phyloP scores from a whole-genome alignment of 352 stramenopile species.

The Phytophthora foliorum region DNA sequence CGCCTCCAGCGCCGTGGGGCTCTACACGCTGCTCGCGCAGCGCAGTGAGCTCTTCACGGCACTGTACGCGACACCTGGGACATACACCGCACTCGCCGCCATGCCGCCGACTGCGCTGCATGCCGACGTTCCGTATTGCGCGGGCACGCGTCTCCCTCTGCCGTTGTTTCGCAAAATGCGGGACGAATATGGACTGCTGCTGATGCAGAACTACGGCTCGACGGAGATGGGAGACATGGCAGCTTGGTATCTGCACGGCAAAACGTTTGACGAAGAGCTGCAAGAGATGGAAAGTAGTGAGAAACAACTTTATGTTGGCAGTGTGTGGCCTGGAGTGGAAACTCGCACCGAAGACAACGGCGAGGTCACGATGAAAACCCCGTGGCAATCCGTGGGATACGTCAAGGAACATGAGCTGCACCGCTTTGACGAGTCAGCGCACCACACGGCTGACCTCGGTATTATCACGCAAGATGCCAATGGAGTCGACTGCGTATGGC shows the following conservation, averaged over 20 bases:
- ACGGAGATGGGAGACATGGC: conserved; percentile 88
- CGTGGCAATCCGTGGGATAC: conserved; percentile 86
- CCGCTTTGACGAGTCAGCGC: conserved; percentile 44
- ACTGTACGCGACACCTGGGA: conserved; percentile 85
- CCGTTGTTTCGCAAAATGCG: conserved; percentile 65
- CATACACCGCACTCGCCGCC: conserved; percentile 74
- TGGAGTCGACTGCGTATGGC: conserved; percentile 62
- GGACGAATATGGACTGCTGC: conserved; percentile 61
- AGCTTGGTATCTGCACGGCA: conserved; percentile 66
- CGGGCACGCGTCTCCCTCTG: conserved; percentile 65
- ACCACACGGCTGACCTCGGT: conserved; percentile 74
- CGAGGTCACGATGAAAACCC: conserved; percentile 81
- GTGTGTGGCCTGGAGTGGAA: conserved; percentile 75
- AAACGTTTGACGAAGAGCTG: conserved; percentile 49
- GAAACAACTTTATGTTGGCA: conserved; percentile 69
- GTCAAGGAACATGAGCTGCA: conserved; percentile 60
- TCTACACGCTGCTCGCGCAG: conserved; percentile 62
- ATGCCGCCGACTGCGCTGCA: conserved; percentile 60
- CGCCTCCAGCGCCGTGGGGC: conserved; percentile 48
- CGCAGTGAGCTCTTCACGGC: conserved; percentile 56
- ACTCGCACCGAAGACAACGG: conserved; percentile 51
- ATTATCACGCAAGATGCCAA: conserved; percentile 32
- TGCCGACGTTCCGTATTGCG: conserved; percentile 79
- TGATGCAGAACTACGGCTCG: conserved; percentile 91
- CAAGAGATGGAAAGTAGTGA: conserved; percentile 49